These are phyloP conservation scores for Leccinum uliginosum DNA, from an alignment of 768 basidiomycete genomes.

Conservation along the genomic window DNA sequence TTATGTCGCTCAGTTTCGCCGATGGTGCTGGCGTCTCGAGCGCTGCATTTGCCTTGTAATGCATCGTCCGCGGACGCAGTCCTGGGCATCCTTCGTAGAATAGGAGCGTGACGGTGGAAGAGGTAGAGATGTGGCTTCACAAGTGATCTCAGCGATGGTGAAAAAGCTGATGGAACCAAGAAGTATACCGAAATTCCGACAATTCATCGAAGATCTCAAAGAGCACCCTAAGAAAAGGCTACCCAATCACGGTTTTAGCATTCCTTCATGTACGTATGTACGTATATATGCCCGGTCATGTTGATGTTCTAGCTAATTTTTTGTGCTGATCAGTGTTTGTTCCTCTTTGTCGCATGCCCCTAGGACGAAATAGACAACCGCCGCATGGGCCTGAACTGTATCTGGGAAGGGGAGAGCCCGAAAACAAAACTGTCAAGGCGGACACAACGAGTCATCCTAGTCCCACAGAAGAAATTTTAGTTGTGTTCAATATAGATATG, in stretches of 20 bases:
- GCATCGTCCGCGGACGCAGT: no score
- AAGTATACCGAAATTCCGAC: constrained; percentile 81
- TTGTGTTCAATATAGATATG: constrained; percentile 65
- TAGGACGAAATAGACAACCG: constrained; percentile 99
- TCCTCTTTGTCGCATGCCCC: constrained; percentile 89
- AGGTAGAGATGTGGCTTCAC: constrained; percentile 42
- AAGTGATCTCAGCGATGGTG: constrained; percentile 52
- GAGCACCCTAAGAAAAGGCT: constrained; percentile 96
- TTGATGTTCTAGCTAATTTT: constrained; percentile 1
- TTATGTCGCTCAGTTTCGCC: constrained; percentile 34
- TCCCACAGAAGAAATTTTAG: constrained; percentile 63
- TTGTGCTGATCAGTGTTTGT: constrained; percentile 70
- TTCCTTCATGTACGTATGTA: constrained; percentile 83
- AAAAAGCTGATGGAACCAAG: constrained; percentile 54
- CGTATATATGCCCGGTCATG: constrained; percentile 29
- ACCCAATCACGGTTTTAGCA: constrained; percentile 72
- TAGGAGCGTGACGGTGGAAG: no score
- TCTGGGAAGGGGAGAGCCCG: constrained; percentile 25
- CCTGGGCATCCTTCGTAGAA: no score
- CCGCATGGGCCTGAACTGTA: constrained; percentile 20
- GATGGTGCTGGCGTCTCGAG: no score
- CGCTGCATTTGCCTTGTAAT: no score
- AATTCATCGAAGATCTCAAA: constrained; percentile 88
- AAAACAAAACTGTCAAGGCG: constrained; percentile 32
- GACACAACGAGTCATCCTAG: constrained; percentile 39